Conservation (phyloP, 192 early-diverging fungal species). For the Umbelopsis sp. region DNA sequence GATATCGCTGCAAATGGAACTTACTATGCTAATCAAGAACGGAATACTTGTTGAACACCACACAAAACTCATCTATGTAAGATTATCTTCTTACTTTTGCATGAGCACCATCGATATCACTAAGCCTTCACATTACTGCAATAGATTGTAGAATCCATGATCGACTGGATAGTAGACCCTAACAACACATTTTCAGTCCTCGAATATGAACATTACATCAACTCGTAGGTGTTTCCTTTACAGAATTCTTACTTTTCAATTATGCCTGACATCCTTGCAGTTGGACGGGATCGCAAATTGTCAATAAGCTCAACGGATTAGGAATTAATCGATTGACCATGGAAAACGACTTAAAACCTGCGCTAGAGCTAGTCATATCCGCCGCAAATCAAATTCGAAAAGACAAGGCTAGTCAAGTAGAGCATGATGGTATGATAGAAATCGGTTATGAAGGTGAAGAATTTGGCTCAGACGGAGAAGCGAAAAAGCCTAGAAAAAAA, state of each 20-base stretch:
- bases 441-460: background rate
- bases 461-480: background rate
- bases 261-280: background rate
- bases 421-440: background rate
- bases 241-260: background rate
- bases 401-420: background rate
- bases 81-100: background rate
- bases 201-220: slow-evolving; percentile 26
- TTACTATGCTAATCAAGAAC: slow-evolving; percentile 30
- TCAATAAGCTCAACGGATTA: slow-evolving; percentile 16
- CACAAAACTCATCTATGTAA: slow-evolving; percentile 25
- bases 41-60: slow-evolving; percentile 23
- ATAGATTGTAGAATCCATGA: slow-evolving; percentile 17
- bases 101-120: background rate
- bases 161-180: slow-evolving; percentile 25
- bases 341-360: slow-evolving; percentile 7
- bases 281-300: slow-evolving; percentile 31
- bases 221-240: slow-evolving; percentile 15
- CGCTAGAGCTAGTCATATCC: slow-evolving; percentile 1
- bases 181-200: slow-evolving; percentile 15
- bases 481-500: background rate
- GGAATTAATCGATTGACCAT: slow-evolving; percentile 23
- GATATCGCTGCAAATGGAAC: slow-evolving; percentile 31
- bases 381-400: slow-evolving; percentile 3
- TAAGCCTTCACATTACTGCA: background rate